A percentile compares a stretch with the other conserved stretches of the same genome.
These are phyloP conservation scores for Luvunga scandens DNA, from an alignment of 345 rosid species.

Conservation along the genomic window DNA sequence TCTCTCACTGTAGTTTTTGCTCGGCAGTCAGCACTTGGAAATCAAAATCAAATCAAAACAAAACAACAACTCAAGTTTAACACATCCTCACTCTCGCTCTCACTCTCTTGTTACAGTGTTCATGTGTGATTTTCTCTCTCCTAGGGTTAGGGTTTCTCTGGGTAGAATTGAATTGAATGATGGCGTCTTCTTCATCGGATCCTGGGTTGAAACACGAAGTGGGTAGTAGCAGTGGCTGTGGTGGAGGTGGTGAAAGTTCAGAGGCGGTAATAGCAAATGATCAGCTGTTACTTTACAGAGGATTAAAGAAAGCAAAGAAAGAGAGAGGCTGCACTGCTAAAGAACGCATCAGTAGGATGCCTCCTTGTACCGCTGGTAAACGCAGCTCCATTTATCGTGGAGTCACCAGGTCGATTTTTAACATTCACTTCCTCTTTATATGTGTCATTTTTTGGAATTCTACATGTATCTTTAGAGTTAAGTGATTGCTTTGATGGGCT, in stretches of 20 bases:
- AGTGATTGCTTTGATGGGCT: neutral
- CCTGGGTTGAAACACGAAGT: slow-evolving; percentile 72
- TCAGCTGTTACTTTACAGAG: slow-evolving; percentile 75
- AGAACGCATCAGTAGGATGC: slow-evolving; percentile 98
- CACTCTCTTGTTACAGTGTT: slow-evolving; percentile 14
- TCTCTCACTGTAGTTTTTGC: slow-evolving; percentile 7
- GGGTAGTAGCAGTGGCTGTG: slow-evolving; percentile 23
- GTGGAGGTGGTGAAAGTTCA: slow-evolving; percentile 54
- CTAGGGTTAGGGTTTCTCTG: slow-evolving; percentile 24
- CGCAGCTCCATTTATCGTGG: slow-evolving; percentile 99
- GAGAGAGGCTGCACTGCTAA: slow-evolving; percentile 98
- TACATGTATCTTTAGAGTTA: neutral
- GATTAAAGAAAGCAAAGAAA: slow-evolving; percentile 86
- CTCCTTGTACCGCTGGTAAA: slow-evolving; percentile 96
- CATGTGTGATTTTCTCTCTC: slow-evolving; percentile 25
- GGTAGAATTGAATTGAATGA: slow-evolving; percentile 16
- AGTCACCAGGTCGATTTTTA: slow-evolving; percentile 70
- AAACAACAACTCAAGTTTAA: slow-evolving; percentile 5
- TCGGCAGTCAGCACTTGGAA: neutral
- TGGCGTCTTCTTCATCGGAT: slow-evolving; percentile 91
- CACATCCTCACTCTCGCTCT: slow-evolving; percentile 15
- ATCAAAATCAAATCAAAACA: neutral
- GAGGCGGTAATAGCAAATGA: slow-evolving; percentile 76
- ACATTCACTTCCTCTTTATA: neutral
- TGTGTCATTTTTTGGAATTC: neutral